Evolutionary conservation across 495 filamentous ascomycete genomes (phyloP), one percentile per base, ranked within the genome.

Genomic region (Trichoderma reesei): DNA sequence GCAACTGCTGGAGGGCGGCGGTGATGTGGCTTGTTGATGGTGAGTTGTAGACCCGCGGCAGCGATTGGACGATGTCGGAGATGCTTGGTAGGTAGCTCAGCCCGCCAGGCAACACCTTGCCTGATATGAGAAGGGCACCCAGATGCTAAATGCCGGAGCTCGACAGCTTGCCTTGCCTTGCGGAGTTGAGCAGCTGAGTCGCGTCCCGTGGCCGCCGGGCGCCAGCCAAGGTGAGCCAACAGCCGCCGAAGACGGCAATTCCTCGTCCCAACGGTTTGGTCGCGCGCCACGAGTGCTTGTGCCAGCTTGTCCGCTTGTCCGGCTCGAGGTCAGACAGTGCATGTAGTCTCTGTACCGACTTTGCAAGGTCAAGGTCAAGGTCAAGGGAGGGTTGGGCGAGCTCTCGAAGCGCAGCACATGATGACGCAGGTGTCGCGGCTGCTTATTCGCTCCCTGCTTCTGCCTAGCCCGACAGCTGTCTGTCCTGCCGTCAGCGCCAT

Each of bases 401-500:
- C 51, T 56, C 14, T 26, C 26, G 26, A 26, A 10, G 14, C 20
- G 51, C 31, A 56, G 51, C 51, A 56, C 51, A 31, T 56, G 51
- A 56, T 56, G 51, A 56, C 51, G 51, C 51, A 56, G 14, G 20
- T 11, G 51, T n/a, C 16, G 51, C 51, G 14, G 51, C 51, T 33
- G 51, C 51, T 56, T 31, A 56, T 56, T 56, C 51, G 51, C 51
- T 56, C 51, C 51, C 26, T 56, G 51, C 51, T 31, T 36, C 51
- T 56, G 51, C 51, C 51, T 56, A 34, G 51, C 7, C 34, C 20
- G 20, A 33, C 13, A 56, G 48, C 48, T 56, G 42, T 46, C 42
- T 46, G 42, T 16, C 42, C 16, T 46, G 42, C 13, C 6, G 11
- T 44, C 5, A n/a, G 42, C 42, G 42, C 42, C 18, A 18, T 18